Conservation (phyloP, 208 protist genomes). For the Herpetomonas muscarum region DNA sequence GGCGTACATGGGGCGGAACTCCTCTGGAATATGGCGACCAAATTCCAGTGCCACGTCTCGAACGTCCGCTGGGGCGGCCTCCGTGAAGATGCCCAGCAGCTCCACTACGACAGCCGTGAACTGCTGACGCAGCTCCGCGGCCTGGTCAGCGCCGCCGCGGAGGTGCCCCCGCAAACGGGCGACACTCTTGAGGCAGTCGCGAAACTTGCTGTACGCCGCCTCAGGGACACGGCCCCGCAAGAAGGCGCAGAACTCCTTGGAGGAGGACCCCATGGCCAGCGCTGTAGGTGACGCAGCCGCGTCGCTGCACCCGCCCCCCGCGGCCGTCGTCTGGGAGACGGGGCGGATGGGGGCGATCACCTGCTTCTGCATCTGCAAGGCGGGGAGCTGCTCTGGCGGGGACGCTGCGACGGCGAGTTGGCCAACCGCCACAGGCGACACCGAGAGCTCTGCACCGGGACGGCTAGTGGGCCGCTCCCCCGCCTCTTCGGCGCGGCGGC, state of each 20-base stretch:
- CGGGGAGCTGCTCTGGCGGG: background rate
- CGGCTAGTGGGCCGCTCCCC: slow-evolving; percentile 8
- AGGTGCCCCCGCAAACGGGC: slow-evolving; percentile 25
- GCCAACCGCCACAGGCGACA: background rate
- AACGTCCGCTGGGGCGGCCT: slow-evolving; percentile 29
- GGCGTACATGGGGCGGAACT: slow-evolving; percentile 56
- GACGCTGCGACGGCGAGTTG: background rate
- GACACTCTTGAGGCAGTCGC: slow-evolving; percentile 45
- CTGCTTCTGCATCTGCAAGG: background rate
- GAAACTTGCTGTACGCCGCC: slow-evolving; percentile 57
- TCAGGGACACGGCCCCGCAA: slow-evolving; percentile 50
- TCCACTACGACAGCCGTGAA: slow-evolving; percentile 17
- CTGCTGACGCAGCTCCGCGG: slow-evolving; percentile 9
- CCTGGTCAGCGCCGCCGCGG: background rate
- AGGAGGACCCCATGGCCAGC: slow-evolving; percentile 33
- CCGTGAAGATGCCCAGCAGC: slow-evolving; percentile 34
- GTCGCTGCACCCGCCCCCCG: background rate
- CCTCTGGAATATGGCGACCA: slow-evolving; percentile 70
- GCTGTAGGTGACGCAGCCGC: background rate
- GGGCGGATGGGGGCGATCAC: background rate
- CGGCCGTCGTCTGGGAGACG: background rate
- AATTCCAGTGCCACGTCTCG: slow-evolving; percentile 41
- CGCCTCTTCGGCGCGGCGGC: slow-evolving; percentile 29
- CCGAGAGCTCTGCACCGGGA: background rate
- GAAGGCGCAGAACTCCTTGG: slow-evolving; percentile 83